Base-by-base conservation (phyloP, 208 protist genomes). In the Acanthamoeba quina region DNA sequence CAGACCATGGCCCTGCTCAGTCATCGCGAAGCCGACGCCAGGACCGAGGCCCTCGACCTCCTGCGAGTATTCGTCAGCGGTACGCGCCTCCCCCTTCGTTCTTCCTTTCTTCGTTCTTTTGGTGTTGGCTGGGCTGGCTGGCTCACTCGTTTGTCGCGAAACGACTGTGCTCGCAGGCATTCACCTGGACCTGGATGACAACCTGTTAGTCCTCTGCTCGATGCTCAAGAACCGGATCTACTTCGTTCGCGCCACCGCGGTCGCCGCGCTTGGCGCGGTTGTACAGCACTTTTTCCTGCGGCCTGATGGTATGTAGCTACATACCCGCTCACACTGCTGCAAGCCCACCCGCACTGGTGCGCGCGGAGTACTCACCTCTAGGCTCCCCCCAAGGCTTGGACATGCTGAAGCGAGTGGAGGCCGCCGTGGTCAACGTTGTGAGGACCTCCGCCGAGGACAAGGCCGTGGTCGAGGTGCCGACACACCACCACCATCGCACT, bases 191-290 rank as follows among this genome's bases (percentile, higher is more conserved):
- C 9, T 78, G 17, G 78, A 86, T 5, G 78, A 86, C 29, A 54
- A 86, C 10, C n/a, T 86, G 49, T 10, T 86, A 7, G 78, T 62
- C 24, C 78, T 86, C 15, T 86, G 78, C 49, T 86, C 78, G 17
- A 64, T 86, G 78, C 78, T 86, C 78, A 54, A 60, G 78, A 64
- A 54, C 37, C 78, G 49, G 17, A 54, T 86, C 78, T 86, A 64
- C 34, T 64, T 62, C 24, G 52, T 86, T 11, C 78, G 78, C 13
- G 78, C 78, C 44, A 86, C 78, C 13, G 78, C 78, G 13, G 78
- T 86, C 21, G n/a, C 78, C 7, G 78, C 78, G 0, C 44, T 86
- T 1, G 78, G 78, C 78, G 37, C 34, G 7, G 24, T 86, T 86
- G 70, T 78, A 78, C 70, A 78, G 34, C 70, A 78, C 37, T 44